Conservation (phyloP, 345 rosid genomes). For the Lumnitzera racemosa region DNA sequence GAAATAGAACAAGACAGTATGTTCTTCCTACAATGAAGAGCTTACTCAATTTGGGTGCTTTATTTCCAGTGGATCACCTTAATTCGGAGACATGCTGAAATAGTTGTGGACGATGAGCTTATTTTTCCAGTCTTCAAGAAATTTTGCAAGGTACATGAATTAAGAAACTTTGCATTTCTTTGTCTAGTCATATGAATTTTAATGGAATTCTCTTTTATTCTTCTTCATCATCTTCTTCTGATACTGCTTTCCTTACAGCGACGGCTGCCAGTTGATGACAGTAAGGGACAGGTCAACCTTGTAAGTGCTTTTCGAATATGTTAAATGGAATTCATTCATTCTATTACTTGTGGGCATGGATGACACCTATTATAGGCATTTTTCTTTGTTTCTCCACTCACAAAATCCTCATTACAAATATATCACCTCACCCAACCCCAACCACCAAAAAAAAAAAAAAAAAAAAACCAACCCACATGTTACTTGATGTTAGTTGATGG, state of each 20-base stretch:
- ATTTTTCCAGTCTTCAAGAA: slow-evolving; percentile 61
- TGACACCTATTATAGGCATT: too few relatives aligned
- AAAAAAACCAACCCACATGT: too few relatives aligned
- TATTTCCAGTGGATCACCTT: slow-evolving; percentile 73
- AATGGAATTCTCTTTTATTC: not conserved
- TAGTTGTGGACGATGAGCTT: slow-evolving; percentile 58
- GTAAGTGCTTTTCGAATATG: slow-evolving; percentile 32
- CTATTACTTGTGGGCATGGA: too few relatives aligned
- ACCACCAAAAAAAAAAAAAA: too few relatives aligned
- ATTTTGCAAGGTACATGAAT: slow-evolving; percentile 60
- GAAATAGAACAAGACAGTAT: not conserved
- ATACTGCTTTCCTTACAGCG: slow-evolving; percentile 33
- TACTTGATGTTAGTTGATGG: too few relatives aligned
- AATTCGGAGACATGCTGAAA: slow-evolving; percentile 69
- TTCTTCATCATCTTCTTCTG: not conserved
- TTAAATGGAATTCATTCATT: too few relatives aligned
- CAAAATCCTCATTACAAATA: too few relatives aligned
- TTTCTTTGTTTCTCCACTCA: too few relatives aligned
- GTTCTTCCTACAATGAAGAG: not conserved
- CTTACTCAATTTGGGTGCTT: slow-evolving; percentile 6
- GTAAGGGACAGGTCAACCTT: slow-evolving; percentile 47
- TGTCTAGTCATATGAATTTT: not conserved
- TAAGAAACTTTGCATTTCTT: not conserved
- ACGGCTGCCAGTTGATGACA: slow-evolving; percentile 53
- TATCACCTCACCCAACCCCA: too few relatives aligned